Evolutionary conservation across 352 stramenopile species (phyloP).

Genomic region (Phytopythium chamaehyphon): DNA sequence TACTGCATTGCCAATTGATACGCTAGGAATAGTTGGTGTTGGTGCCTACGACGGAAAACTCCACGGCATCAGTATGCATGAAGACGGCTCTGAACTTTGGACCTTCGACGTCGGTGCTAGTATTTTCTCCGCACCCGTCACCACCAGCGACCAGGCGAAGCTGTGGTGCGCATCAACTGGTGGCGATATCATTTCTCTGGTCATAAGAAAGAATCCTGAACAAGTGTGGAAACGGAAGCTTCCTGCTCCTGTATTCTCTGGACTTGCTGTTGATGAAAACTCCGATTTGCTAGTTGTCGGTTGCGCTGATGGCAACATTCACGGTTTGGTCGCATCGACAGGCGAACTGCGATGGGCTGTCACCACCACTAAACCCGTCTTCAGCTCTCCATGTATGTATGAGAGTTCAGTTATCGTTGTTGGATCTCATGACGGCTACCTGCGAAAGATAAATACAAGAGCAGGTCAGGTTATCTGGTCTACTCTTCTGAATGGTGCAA

Average conservation of each 20-base stretch:
- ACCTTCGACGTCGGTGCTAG: slow-evolving; percentile 27
- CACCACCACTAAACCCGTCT: slow-evolving; percentile 44
- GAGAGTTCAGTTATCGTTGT: slow-evolving; percentile 17
- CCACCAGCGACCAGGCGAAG: slow-evolving; percentile 11
- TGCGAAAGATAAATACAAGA: slow-evolving; percentile 31
- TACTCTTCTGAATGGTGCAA: slow-evolving; percentile 16
- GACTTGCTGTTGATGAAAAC: slow-evolving; percentile 20
- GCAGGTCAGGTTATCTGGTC: slow-evolving; percentile 34
- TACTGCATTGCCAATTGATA: slow-evolving; percentile 39
- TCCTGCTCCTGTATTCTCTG: slow-evolving; percentile 50
- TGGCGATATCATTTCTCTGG: slow-evolving; percentile 23
- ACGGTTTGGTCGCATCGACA: slow-evolving; percentile 20
- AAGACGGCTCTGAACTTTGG: slow-evolving; percentile 22
- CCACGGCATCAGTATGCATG: slow-evolving; percentile 28
- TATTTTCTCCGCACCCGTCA: slow-evolving; percentile 44
- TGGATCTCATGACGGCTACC: slow-evolving; percentile 47
- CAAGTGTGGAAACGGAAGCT: slow-evolving; percentile 13
- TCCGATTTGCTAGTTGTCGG: slow-evolving; percentile 29
- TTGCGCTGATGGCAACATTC: slow-evolving; percentile 46
- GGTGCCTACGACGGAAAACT: slow-evolving; percentile 51
- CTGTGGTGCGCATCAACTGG: slow-evolving; percentile 40
- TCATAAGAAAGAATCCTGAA: neutral
- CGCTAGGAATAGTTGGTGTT: slow-evolving; percentile 29
- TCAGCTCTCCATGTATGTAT: slow-evolving; percentile 54
- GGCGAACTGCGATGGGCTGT: slow-evolving; percentile 31